These are phyloP conservation scores for Jatropha podagrica DNA, from an alignment of 441 rosid species.

Conservation along the genomic window DNA sequence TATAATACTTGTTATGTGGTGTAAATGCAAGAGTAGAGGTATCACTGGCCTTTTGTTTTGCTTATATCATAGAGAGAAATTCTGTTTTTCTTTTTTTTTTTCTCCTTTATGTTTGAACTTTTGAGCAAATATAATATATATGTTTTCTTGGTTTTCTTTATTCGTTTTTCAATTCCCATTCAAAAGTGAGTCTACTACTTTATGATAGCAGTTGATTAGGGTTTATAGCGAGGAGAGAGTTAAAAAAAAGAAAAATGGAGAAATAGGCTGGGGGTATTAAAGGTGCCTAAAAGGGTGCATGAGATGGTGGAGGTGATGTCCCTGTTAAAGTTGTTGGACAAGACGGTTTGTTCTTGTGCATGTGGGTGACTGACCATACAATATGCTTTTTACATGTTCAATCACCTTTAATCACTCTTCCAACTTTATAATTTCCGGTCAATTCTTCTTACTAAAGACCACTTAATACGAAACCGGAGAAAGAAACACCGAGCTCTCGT, in stretches of 20 bases:
- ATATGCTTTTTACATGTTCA: conserved; percentile 12
- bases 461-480: not conserved
- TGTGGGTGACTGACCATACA: conserved; percentile 36
- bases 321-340: conserved; percentile 29
- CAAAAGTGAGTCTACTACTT: not conserved
- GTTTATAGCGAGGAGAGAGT: not conserved
- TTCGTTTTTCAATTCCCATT: not conserved
- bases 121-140: conserved; percentile 4
- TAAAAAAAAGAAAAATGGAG: not conserved
- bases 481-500: not conserved
- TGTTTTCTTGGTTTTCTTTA: conserved; percentile 15
- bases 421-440: not conserved
- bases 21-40: conserved; percentile 24
- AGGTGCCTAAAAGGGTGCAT: not conserved
- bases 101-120: conserved; percentile 22
- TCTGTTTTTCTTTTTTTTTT: conserved; percentile 17
- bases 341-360: conserved; percentile 38
- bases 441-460: not conserved
- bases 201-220: not conserved
- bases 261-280: not conserved
- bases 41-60: conserved; percentile 14
- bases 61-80: conserved; percentile 13
- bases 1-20: conserved; percentile 16
- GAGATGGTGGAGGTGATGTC: conserved; percentile 29
- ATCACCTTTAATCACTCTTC: conserved; percentile 6